Percentiles rank a stretch among this genome's conserved stretches.
Evolutionary conservation across 164 flowering plant genomes (phyloP).

Genomic region (Stephania japonica): DNA sequence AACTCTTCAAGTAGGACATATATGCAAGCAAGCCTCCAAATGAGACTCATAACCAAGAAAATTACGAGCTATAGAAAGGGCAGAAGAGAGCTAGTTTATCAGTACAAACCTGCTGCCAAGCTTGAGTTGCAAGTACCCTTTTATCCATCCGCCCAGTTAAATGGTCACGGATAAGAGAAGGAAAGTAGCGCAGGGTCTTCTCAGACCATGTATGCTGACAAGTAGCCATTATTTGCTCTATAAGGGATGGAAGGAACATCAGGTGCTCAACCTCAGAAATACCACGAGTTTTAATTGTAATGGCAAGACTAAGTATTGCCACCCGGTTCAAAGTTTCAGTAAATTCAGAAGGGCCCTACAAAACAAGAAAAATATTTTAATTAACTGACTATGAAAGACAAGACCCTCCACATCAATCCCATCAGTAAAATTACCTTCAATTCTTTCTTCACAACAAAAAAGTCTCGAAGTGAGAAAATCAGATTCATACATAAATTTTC

Average conservation of each 20-base stretch:
- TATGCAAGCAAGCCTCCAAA: too few relatives aligned
- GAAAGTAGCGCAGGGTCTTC: constrained; percentile 81
- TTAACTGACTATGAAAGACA: neutral
- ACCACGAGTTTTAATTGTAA: constrained; percentile 92
- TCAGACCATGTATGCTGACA: constrained; percentile 98
- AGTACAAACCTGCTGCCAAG: constrained; percentile 88
- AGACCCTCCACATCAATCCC: neutral
- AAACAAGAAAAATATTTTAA: constrained; percentile 2
- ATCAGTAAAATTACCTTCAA: constrained; percentile 58
- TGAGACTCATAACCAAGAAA: neutral
- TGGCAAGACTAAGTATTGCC: constrained; percentile 77
- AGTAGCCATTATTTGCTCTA: constrained; percentile 77
- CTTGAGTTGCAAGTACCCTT: constrained; percentile 74
- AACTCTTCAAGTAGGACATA: too few relatives aligned
- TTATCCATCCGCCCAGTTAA: constrained; percentile 68
- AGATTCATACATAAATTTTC: constrained; percentile 96
- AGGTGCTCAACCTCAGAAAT: constrained; percentile 88
- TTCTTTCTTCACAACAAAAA: constrained; percentile 83
- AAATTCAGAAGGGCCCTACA: constrained; percentile 90
- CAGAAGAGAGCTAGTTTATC: neutral
- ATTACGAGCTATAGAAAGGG: neutral
- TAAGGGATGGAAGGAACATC: constrained; percentile 66
- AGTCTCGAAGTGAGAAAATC: constrained; percentile 76
- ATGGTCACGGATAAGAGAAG: constrained; percentile 71
- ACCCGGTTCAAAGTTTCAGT: constrained; percentile 91